Percentiles rank a stretch among this genome's conserved stretches.
These are phyloP conservation scores for Trifolium subterraneum DNA, from an alignment of 306 rosid species.

Conservation along the genomic window DNA sequence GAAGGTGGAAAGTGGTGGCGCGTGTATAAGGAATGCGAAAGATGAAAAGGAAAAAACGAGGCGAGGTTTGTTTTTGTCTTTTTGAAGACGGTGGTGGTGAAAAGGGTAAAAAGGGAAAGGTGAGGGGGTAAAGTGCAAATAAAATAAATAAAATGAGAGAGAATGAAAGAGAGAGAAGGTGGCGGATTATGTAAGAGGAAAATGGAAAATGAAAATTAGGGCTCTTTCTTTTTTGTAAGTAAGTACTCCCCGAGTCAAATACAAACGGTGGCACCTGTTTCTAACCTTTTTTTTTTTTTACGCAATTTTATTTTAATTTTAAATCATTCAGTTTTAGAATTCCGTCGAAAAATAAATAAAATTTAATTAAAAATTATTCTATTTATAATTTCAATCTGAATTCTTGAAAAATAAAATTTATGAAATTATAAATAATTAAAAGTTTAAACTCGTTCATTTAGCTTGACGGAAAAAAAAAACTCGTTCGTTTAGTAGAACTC, in stretches of 20 bases:
- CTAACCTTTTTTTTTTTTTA: too few species aligned
- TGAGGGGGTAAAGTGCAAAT: neutral
- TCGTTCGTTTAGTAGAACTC: too few species aligned
- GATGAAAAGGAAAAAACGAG: slow-evolving; percentile 16
- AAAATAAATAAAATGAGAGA: neutral
- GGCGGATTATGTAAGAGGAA: neutral
- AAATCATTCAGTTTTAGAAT: too few species aligned
- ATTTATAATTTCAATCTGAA: too few species aligned
- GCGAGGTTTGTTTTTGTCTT: slow-evolving; percentile 31
- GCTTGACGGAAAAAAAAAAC: too few species aligned
- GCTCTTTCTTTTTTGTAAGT: slow-evolving; percentile 9
- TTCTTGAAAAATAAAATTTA: too few species aligned
- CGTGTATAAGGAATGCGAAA: slow-evolving; percentile 19
- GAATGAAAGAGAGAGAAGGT: neutral
- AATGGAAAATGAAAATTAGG: neutral
- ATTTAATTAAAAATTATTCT: too few species aligned
- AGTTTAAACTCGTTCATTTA: too few species aligned
- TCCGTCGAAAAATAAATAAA: too few species aligned
- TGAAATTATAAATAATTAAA: too few species aligned
- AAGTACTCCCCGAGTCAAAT: slow-evolving; percentile 30
- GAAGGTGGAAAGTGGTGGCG: slow-evolving; percentile 40
- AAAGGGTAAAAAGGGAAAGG: neutral
- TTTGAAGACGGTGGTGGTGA: slow-evolving; percentile 32
- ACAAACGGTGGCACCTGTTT: slow-evolving; percentile 9
- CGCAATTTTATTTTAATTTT: too few species aligned